Evolutionary conservation across 2,329 filamentous ascomycete genomes (phyloP).

Genomic region (Nothophaeocryptopus gaeumannii): DNA sequence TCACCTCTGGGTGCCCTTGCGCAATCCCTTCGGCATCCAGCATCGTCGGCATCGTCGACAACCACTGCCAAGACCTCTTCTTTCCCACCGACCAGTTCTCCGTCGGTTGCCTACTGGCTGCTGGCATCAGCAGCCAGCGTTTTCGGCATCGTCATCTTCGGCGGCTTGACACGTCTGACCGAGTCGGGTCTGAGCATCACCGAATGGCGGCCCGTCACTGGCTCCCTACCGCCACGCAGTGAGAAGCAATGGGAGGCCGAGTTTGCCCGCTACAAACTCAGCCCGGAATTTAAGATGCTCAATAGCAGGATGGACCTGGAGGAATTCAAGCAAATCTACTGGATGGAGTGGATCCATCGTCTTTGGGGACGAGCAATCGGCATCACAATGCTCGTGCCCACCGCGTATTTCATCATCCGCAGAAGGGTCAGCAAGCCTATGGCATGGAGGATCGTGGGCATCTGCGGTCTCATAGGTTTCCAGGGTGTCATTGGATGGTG

Average conservation of each 20-base stretch:
- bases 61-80: slow-evolving; percentile 16
- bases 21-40: slow-evolving; percentile 27
- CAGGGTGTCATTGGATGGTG: slow-evolving; percentile 97
- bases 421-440: slow-evolving; percentile 75
- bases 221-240: slow-evolving; percentile 78
- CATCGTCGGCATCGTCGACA: slow-evolving; percentile 1
- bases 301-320: slow-evolving; percentile 89
- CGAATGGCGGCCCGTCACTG: slow-evolving; percentile 96
- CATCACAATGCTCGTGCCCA: slow-evolving; percentile 81
- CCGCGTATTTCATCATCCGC: slow-evolving; percentile 80
- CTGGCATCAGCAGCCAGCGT: slow-evolving; percentile 87
- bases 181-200: slow-evolving; percentile 98
- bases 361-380: slow-evolving; percentile 93
- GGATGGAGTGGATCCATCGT: slow-evolving; percentile 97
- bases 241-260: slow-evolving; percentile 84
- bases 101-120: slow-evolving; percentile 85
- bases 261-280: slow-evolving; percentile 87
- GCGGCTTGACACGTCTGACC: slow-evolving; percentile 86
- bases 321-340: slow-evolving; percentile 99
- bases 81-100: slow-evolving; percentile 54
- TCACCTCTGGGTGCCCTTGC: slow-evolving; percentile 35
- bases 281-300: slow-evolving; percentile 86
- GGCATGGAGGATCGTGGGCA: slow-evolving; percentile 74
- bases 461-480: slow-evolving; percentile 85
- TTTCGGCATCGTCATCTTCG: slow-evolving; percentile 95